These are phyloP conservation scores for Camellia japonica DNA, from an alignment of 148 eudicot genomes.

Conservation along the genomic window DNA sequence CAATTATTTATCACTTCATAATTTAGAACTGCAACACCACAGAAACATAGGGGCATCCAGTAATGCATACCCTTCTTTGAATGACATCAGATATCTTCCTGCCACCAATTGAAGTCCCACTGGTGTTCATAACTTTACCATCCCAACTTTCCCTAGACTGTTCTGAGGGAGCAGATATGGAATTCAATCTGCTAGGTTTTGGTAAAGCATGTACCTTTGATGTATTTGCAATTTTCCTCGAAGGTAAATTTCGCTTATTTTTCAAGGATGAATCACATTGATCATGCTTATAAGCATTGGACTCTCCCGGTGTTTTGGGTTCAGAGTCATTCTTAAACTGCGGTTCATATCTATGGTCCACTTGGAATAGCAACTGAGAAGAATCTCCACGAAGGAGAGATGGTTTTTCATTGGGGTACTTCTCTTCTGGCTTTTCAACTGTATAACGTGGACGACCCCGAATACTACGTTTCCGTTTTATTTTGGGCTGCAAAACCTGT, in stretches of 20 bases:
- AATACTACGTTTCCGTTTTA: constrained; percentile 82
- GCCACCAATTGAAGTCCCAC: constrained; percentile 42
- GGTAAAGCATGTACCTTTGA: constrained; percentile 48
- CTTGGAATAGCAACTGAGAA: constrained; percentile 48
- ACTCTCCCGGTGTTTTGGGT: constrained; percentile 43
- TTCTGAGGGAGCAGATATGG: constrained; percentile 40
- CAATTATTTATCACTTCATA: not conserved
- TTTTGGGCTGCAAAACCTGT: constrained; percentile 87
- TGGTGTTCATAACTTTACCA: constrained; percentile 36
- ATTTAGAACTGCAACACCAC: not conserved
- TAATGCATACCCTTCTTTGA: constrained; percentile 53
- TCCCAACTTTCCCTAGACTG: constrained; percentile 58
- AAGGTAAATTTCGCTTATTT: constrained; percentile 46
- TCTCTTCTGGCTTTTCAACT: constrained; percentile 60
- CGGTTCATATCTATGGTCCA: constrained; percentile 47
- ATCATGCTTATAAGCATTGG: constrained; percentile 42
- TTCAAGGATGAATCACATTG: constrained; percentile 47
- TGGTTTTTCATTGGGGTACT: constrained; percentile 43
- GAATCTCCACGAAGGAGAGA: constrained; percentile 60
- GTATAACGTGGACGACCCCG: constrained; percentile 62
- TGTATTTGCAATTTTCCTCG: constrained; percentile 50
- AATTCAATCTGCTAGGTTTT: constrained; percentile 46
- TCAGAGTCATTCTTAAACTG: constrained; percentile 46
- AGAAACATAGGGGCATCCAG: not conserved
- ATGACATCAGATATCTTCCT: constrained; percentile 72